phyloP scores from a whole-genome alignment of 164 flowering plant species.

The Protea cynaroides region DNA sequence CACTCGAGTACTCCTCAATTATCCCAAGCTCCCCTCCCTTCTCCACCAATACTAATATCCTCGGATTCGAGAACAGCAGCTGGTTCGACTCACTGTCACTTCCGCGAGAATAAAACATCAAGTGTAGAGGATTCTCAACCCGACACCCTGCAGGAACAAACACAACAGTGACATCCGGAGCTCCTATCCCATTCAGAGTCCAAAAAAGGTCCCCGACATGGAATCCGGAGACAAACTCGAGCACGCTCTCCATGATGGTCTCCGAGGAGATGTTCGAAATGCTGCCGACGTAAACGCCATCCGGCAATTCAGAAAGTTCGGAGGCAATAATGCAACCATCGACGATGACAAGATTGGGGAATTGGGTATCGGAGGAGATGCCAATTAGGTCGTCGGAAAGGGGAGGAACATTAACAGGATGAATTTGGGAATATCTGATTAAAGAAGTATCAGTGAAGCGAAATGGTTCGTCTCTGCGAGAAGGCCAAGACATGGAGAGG shows the following conservation, averaged over 20 bases:
- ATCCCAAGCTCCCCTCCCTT: constrained; percentile 74
- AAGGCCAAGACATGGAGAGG: constrained; percentile 77
- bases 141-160: constrained; percentile 66
- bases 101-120: constrained; percentile 47
- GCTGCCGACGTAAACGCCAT: constrained; percentile 60
- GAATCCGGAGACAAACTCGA: constrained; percentile 32
- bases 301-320: constrained; percentile 32
- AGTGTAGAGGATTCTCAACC: constrained; percentile 44
- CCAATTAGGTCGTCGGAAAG: constrained; percentile 3
- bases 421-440: constrained; percentile 47
- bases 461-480: constrained; percentile 75
- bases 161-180: constrained; percentile 67
- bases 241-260: constrained; percentile 31
- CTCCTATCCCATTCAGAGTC: constrained; percentile 86
- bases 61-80: constrained; percentile 75
- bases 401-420: constrained; percentile 34
- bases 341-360: constrained; percentile 39
- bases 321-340: constrained; percentile 53
- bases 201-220: constrained; percentile 72
- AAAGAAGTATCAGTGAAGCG: constrained; percentile 80
- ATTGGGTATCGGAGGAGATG: constrained; percentile 20
- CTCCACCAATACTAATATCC: constrained; percentile 88
- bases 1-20: constrained; percentile 63
- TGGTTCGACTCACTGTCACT: constrained; percentile 32
- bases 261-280: constrained; percentile 28